Conservation (phyloP, 352 stramenopile genomes). For the Elongisporangium senticosum region DNA sequence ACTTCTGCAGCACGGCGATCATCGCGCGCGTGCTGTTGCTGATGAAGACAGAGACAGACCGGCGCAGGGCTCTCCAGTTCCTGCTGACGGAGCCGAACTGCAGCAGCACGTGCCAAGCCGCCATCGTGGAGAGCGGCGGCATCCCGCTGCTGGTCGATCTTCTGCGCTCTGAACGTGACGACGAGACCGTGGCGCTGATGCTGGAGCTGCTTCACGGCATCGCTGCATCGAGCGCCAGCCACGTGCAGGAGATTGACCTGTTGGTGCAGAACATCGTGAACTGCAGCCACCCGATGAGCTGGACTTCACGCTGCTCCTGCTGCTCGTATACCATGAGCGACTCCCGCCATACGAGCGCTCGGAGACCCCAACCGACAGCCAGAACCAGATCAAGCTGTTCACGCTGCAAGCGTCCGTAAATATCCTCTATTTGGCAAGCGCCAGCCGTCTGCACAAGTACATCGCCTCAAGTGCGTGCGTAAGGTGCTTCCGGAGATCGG, state of each 20-base stretch:
- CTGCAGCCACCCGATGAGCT: background rate
- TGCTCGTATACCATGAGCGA: background rate
- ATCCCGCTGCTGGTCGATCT: background rate
- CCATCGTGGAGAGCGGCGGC: background rate
- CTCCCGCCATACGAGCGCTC: background rate
- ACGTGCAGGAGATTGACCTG: background rate
- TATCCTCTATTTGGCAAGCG: background rate
- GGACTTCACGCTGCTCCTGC: background rate
- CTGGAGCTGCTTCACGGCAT: background rate
- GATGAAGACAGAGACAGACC: background rate
- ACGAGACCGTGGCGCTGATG: background rate
- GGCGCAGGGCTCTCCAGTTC: background rate
- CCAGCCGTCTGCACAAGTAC: background rate
- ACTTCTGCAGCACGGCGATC: background rate
- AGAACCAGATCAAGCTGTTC: background rate
- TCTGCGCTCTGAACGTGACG: background rate
- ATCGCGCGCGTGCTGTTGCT: background rate
- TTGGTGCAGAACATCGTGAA: background rate
- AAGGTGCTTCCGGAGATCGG: background rate
- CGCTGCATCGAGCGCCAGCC: background rate
- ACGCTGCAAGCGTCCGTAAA: background rate
- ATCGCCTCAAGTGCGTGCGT: background rate
- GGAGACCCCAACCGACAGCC: background rate
- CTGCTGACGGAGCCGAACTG: background rate
- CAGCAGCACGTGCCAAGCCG: background rate